Evolutionary conservation across 2,329 filamentous ascomycete genomes (phyloP).

Genomic region (Ilyonectria robusta): DNA sequence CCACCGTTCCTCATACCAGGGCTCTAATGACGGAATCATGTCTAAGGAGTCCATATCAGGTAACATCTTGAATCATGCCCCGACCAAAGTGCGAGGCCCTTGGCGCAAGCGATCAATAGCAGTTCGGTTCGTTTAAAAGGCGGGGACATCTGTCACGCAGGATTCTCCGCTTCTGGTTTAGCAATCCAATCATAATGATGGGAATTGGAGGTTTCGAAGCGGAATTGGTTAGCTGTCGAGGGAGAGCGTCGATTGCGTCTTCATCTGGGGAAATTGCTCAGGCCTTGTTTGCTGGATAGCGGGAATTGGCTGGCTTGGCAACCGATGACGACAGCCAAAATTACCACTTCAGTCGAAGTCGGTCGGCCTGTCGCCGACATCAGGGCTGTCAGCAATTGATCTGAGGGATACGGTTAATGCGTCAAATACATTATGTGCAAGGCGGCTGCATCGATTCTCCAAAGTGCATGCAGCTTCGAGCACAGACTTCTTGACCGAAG

Average conservation of each 20-base stretch:
- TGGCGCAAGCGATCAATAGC: background rate
- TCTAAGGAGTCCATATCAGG: conserved; percentile 4
- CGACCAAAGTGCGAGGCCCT: background rate
- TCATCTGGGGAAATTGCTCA: conserved; percentile 9
- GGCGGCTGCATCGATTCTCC: conserved; percentile 3
- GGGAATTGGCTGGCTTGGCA: background rate
- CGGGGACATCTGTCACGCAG: background rate
- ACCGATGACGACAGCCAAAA: conserved; percentile 29
- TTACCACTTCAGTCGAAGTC: conserved; percentile 28
- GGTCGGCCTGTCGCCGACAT: conserved; percentile 30
- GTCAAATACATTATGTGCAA: conserved; percentile 16
- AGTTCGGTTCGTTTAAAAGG: background rate
- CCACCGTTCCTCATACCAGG: conserved; percentile 9
- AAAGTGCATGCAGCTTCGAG: conserved; percentile 14
- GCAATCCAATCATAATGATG: background rate
- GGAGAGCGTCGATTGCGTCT: conserved; percentile 16
- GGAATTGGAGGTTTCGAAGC: background rate
- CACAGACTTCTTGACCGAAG: conserved; percentile 1
- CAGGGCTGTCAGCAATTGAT: background rate
- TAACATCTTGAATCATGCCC: conserved; percentile 15
- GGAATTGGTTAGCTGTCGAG: background rate
- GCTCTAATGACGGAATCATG: conserved; percentile 31
- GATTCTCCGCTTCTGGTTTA: background rate
- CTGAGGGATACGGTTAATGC: background rate
- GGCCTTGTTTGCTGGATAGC: conserved; percentile 2